Base-by-base conservation (phyloP, 345 rosid genomes). In the Microcos paniculata region DNA sequence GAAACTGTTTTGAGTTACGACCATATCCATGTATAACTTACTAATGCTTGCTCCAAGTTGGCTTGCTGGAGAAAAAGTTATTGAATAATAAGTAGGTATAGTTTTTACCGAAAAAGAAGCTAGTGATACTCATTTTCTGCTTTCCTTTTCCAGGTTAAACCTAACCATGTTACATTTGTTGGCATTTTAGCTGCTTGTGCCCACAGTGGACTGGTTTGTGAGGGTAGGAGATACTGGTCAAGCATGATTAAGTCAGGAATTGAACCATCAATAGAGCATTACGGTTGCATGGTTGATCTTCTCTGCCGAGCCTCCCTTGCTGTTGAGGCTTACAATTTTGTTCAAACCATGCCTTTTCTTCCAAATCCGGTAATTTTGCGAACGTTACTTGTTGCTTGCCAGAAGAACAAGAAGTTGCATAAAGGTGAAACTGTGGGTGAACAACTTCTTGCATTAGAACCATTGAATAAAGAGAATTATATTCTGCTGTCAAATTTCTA, bases 71-170 rank as follows among this genome's bases (percentile, higher is more conserved):
- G 56, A 49, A 81, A 86, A 78, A 52, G 80, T 80, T 45, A 76
- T 90, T 33, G 81, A 87, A 1, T 89, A 91, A 78, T 86, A 89
- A 91, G 97, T 93, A 1, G 96, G 88, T 79, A 67, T 78, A 4
- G 88, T 91, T 43, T 89, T 6, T 30, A 64, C 14, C 13, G 89
- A 84, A 13, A 82, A 74, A 57, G 58, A 10, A 66, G n/a, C 73
- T 69, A 81, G 80, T 88, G 92, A 68, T 77, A 21, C 38, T 56
- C 19, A 55, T 35, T 33, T 70, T 57, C 58, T 73, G 71, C 59
- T 73, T 82, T 43, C 73, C n/a, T 59, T 62, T 90, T 86, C 46
- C 81, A 82, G 64, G 73, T 85, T 38, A 83, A 87, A 78, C 89
- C 93, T 5, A 85, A 81, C 40, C 83, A 82, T 75, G 88, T 85